Evolutionary conservation across 352 stramenopile genomes (phyloP), one percentile per base, ranked within the genome.

Genomic region (Saprolegnia diclina): DNA sequence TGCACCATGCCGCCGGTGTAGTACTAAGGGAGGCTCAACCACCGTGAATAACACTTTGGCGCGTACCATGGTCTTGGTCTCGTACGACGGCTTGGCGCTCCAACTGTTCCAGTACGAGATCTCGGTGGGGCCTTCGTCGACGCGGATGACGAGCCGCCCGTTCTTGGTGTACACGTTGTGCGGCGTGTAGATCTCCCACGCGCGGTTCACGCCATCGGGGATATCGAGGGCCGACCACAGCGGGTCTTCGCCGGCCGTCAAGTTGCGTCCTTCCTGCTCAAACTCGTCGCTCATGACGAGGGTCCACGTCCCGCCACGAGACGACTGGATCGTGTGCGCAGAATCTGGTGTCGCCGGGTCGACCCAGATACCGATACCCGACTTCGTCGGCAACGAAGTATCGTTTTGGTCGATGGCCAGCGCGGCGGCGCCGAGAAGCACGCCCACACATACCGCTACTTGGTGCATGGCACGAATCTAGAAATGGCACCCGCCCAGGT

Each of bases 1-100:
- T 96, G 91, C 0, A 97, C 62, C 88, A 97, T 97, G 1, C 76
- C 92, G 22, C 80, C 89, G 0, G 75, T 72, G 66, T 90, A 90
- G 61, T 67, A 64, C 59, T 68, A 52, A 16, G 32, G 44, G 29
- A 35, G 29, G 29, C 29, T 35, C 5, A 29, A 32, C 74, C 56
- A 59, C 2, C 1, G 42, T 48, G 18, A 14, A 61, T 5, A 4
- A 48, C 14, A 37, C 35, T 5, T 24, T 7, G 21, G 29, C 35
- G 19, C 22, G 22, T 66, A 66, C 57, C 57, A 66, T 45, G 3
- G 44, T 55, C 13, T 42, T 40, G 18, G 57, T 66, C 50, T 66
- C 57, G 19, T 22, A 40, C 0, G 40, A 19, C 21, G 57, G 57
- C 18, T 21, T 56, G 2, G 48, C 57, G 6, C 37, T 21, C 63